Evolutionary conservation across 495 filamentous ascomycete species (phyloP).

Genomic region (Pseudevernia furfuracea): DNA sequence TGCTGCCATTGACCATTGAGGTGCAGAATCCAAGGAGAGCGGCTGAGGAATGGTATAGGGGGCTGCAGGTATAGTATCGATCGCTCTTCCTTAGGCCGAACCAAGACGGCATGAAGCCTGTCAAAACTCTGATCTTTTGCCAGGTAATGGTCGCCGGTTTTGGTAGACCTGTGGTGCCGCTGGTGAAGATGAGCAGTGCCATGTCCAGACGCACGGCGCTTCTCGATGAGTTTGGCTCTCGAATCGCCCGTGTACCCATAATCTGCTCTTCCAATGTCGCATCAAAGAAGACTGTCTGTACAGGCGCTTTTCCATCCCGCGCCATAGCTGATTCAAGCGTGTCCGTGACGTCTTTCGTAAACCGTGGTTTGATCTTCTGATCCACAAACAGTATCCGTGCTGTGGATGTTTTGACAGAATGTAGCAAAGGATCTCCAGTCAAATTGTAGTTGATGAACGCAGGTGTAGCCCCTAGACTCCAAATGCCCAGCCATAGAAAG

Average conservation of each 20-base stretch:
- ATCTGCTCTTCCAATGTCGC: conserved; percentile 57
- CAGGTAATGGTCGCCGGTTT: conserved; percentile 84
- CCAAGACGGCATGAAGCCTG: conserved; percentile 49
- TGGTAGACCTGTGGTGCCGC: conserved; percentile 83
- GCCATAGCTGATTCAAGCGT: conserved; percentile 39
- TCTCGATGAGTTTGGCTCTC: conserved; percentile 57
- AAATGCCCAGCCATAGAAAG: conserved; percentile 78
- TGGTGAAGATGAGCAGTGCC: conserved; percentile 75
- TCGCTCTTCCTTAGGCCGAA: conserved; percentile 51
- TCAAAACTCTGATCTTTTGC: conserved; percentile 53
- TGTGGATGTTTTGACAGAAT: conserved; percentile 67
- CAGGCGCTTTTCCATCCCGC: conserved; percentile 40
- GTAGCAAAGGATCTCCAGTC: conserved; percentile 62
- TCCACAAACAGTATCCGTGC: conserved; percentile 70
- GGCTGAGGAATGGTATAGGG: conserved; percentile 86
- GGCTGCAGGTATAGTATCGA: conserved; percentile 87
- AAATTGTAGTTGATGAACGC: conserved; percentile 95
- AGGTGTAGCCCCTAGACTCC: conserved; percentile 82
- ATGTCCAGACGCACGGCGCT: conserved; percentile 49
- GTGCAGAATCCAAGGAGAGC: conserved; percentile 59
- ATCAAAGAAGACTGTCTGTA: conserved; percentile 57
- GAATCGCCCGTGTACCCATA: conserved; percentile 45
- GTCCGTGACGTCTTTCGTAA: conserved; percentile 41
- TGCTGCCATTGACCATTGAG: conserved; percentile 51
- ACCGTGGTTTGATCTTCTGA: conserved; percentile 50